Evolutionary conservation across 2,329 filamentous ascomycete species (phyloP).

Genomic region (Neonectria punicea): DNA sequence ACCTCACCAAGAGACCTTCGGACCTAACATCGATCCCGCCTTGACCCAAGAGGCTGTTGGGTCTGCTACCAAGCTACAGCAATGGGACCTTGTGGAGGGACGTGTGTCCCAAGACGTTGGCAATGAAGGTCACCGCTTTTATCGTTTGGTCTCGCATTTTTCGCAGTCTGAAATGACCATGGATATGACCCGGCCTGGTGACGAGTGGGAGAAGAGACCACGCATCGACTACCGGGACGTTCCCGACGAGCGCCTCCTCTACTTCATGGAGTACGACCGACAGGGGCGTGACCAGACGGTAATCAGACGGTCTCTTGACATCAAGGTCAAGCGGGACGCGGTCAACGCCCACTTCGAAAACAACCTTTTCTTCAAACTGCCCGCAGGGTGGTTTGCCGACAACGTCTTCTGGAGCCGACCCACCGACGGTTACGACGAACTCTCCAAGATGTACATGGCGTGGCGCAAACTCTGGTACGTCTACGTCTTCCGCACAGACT

Average conservation of each 20-base stretch:
- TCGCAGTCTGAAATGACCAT: background rate
- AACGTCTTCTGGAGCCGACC: slow-evolving; percentile 4
- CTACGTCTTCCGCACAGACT: slow-evolving; percentile 12
- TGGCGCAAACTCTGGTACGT: slow-evolving; percentile 32
- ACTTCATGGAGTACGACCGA: background rate
- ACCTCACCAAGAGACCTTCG: background rate
- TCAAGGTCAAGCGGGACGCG: background rate
- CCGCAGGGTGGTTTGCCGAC: background rate
- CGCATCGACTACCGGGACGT: background rate
- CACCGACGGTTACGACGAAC: slow-evolving; percentile 17
- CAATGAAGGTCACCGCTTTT: background rate
- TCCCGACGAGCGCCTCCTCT: background rate
- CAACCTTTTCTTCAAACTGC: background rate
- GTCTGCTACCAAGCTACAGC: background rate
- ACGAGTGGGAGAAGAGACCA: background rate
- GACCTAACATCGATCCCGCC: background rate
- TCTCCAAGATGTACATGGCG: slow-evolving; percentile 27
- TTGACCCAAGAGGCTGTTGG: background rate
- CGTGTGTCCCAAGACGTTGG: no score
- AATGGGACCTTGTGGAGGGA: background rate
- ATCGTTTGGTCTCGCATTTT: background rate
- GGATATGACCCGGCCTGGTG: background rate
- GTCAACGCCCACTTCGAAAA: background rate
- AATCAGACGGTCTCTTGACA: rapidly evolving
- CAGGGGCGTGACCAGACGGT: background rate